Evolutionary conservation across 331 rosid species (phyloP), one percentile per base, ranked within the genome.

Genomic region (Pyrus hybrid): DNA sequence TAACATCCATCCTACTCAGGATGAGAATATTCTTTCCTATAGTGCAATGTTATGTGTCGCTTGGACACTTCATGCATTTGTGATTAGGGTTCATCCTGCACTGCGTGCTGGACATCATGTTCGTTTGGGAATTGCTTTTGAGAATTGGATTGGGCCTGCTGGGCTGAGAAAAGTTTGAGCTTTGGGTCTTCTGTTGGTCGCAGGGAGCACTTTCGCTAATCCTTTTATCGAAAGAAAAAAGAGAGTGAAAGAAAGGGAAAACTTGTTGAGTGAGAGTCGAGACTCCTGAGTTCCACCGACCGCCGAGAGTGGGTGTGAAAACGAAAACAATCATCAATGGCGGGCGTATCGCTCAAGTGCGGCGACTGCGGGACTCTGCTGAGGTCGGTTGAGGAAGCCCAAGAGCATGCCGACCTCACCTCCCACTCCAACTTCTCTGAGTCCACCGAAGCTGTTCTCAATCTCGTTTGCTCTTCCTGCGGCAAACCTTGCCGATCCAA

Each of bases 401-500:
- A 90, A 83, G 89, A 92, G 43, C 99, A 92, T 73, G 97, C 97
- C 3, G 97, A 94, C 63, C 97, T 89, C 65, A 92, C 97, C 80
- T 86, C 95, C 62, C 99, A 94, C 89, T 88, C 96, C 83, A 92
- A 89, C 85, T 92, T 94, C 89, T 83, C 96, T 17, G 97, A 92
- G 82, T 94, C 97, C 69, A 90, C 97, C 51, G 97, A 94, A 77
- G 83, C 97, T 13, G 96, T 94, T 75, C 99, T 94, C 82, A 94
- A 92, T 84, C 93, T 92, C 73, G 83, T 94, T 23, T 94, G 99
- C 86, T 63, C 93, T 47, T 25, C 82, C 69, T 90, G 97, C 70
- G 92, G 89, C 89, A 92, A 94, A 80, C 99, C 97, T 1, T 90
- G 97, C 91, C 97, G 97, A 92, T 92, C 99, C 85, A 94, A 92